phyloP scores from a whole-genome alignment of 805 yeast genomes.

The Pichia nakasei region DNA sequence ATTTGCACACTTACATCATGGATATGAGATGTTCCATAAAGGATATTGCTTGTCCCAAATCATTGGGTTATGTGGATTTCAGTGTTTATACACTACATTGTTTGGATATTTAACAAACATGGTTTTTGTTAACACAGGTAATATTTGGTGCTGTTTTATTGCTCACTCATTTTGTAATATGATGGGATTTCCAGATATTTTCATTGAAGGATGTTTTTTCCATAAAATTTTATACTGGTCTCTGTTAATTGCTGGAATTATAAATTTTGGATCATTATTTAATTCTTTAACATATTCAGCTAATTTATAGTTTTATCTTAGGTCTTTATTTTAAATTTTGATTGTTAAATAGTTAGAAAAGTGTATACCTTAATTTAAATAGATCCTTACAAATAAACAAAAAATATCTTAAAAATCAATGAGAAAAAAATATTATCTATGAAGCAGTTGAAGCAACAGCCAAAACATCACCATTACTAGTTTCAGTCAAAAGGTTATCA shows the following conservation, averaged over 20 bases:
- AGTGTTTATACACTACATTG: conserved; percentile 53
- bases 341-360: background rate
- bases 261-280: conserved; percentile 28
- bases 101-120: conserved; percentile 64
- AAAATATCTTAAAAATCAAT: background rate
- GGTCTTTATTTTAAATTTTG: background rate
- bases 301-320: background rate
- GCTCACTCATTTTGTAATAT: conserved; percentile 64
- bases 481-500: background rate
- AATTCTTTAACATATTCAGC: background rate
- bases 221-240: conserved; percentile 29
- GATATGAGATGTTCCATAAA: conserved; percentile 33
- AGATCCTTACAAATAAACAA: no score
- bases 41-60: conserved; percentile 24
- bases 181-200: conserved; percentile 52
- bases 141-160: conserved; percentile 46
- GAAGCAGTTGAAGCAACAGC: background rate
- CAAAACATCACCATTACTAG: background rate
- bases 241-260: conserved; percentile 36
- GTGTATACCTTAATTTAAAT: background rate
- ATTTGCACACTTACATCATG: conserved; percentile 74
- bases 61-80: conserved; percentile 35
- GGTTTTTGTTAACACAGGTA: conserved; percentile 42
- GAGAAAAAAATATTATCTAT: background rate
- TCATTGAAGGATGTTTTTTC: conserved; percentile 7